Evolutionary conservation across 1,284 basidiomycete genomes (phyloP).

Genomic region (Cryptococcus sp.): DNA sequence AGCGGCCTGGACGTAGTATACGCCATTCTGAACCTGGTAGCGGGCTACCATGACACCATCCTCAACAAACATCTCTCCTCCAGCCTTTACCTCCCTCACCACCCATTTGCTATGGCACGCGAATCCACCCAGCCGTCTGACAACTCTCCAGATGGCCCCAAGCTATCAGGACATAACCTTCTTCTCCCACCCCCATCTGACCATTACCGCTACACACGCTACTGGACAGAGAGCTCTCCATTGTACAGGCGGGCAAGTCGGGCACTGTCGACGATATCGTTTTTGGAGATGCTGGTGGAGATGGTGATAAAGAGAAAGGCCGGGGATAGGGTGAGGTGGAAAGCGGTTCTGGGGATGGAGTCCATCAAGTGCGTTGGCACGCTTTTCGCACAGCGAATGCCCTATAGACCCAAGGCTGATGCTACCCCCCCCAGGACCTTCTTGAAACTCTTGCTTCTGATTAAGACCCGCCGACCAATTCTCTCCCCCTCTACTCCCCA

Average conservation of each 20-base stretch:
- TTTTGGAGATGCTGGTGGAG: conserved; percentile 75
- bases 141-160: conserved; percentile 4
- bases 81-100: conserved; percentile 62
- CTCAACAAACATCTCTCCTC: conserved; percentile 62
- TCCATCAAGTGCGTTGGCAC: conserved; percentile 64
- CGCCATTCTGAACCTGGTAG: conserved; percentile 43
- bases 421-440: conserved; percentile 56
- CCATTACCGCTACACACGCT: conserved; percentile 63
- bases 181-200: conserved; percentile 40
- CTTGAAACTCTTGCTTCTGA: conserved; percentile 66
- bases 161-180: conserved; percentile 17
- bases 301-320: conserved; percentile 69
- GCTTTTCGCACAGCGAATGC: neutral
- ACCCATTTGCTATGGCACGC: conserved; percentile 54
- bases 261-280: conserved; percentile 67
- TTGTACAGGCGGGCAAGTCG: conserved; percentile 73
- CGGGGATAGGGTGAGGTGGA: conserved; percentile 62
- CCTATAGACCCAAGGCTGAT: neutral
- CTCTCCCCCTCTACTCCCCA: conserved; percentile 74
- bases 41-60: conserved; percentile 73
- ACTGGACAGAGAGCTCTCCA: conserved; percentile 66
- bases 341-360: conserved; percentile 69
- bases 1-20: conserved; percentile 25
- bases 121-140: conserved; percentile 54
- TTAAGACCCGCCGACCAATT: conserved; percentile 68